Evolutionary conservation across 257 asterid species (phyloP).

Genomic region (Eustoma russellianum): DNA sequence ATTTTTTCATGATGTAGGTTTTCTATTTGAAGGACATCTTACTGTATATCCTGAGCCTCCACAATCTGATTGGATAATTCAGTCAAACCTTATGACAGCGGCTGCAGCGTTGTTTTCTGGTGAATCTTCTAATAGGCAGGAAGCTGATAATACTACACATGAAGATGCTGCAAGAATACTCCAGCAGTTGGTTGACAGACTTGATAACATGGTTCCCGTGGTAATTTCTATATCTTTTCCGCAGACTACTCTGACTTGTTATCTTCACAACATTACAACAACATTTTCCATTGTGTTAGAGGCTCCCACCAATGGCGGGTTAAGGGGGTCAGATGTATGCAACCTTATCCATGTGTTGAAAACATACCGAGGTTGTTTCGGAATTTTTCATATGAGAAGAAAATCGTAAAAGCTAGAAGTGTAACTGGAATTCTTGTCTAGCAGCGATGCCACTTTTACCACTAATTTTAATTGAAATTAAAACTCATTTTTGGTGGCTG

Average conservation of each 20-base stretch:
- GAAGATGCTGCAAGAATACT: conserved; percentile 40
- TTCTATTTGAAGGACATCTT: conserved; percentile 93
- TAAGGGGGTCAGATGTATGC: too few species aligned
- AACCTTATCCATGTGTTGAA: too few species aligned
- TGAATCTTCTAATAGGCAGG: conserved; percentile 53
- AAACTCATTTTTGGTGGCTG: too few species aligned
- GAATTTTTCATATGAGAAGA: too few species aligned
- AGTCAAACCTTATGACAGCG: conserved; percentile 52
- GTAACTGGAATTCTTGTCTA: too few species aligned
- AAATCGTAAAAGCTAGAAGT: not conserved
- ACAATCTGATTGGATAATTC: conserved; percentile 81
- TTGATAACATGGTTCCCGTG: conserved; percentile 69
- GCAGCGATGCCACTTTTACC: too few species aligned
- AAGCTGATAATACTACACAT: conserved; percentile 17
- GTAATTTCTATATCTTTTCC: conserved; percentile 24
- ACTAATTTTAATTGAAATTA: too few species aligned
- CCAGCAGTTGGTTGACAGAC: conserved; percentile 41
- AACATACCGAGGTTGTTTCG: too few species aligned
- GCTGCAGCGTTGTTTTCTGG: conserved; percentile 57
- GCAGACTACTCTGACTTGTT: not conserved
- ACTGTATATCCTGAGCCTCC: conserved; percentile 95
- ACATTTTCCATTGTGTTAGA: not conserved
- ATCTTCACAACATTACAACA: not conserved
- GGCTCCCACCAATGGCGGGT: too few species aligned
- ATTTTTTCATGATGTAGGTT: conserved; percentile 43